Base-by-base conservation (phyloP, 257 asterid species). In the Ocimum tenuiflorum region DNA sequence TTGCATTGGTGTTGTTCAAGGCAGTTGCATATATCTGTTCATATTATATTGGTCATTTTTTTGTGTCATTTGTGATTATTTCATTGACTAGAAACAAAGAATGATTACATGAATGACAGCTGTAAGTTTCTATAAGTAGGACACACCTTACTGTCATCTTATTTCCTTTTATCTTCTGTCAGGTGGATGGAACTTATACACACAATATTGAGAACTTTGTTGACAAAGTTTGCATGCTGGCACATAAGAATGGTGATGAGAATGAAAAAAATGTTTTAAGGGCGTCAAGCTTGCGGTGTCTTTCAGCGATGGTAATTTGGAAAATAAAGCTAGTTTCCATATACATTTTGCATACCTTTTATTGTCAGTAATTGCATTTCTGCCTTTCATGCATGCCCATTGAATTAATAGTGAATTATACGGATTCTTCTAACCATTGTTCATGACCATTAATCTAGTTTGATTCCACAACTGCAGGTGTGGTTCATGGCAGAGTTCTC, bases 401-500 rank as follows among this genome's bases (percentile, higher is more conserved):
- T n/a, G n/a, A n/a, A n/a, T n/a, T n/a, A n/a, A n/a, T n/a, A n/a
- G n/a, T n/a, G n/a, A n/a, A n/a, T n/a, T n/a, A n/a, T n/a, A 20
- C 15, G 31, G 55, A 20, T 58, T 41, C n/a, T 13, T 6, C 5
- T 38, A 58, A 49, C 22, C 27, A 46, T 60, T 47, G 41, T 47
- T 53, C 31, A 23, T 13, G 22, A n/a, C 47, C 12, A 23, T 41
- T 38, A 38, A 23, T 33, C 42, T 61, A 13, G 36, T 65, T 57
- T 60, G 72, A 3, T 62, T 68, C 67, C 73, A 70, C 24, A 49
- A 77, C 77, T 72, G 76, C 85, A 89, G 99, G 87, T 94, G 65
- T 88, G 97, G 96, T 89, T 86, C 86, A 90, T 88, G 97, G 80
- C 88, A 39, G 87, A 83, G 84, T 88, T 90, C 70, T 86, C 97